These are phyloP conservation scores for Tricladium varicosporioides DNA, from an alignment of 2,329 filamentous ascomycete species.

Conservation along the genomic window DNA sequence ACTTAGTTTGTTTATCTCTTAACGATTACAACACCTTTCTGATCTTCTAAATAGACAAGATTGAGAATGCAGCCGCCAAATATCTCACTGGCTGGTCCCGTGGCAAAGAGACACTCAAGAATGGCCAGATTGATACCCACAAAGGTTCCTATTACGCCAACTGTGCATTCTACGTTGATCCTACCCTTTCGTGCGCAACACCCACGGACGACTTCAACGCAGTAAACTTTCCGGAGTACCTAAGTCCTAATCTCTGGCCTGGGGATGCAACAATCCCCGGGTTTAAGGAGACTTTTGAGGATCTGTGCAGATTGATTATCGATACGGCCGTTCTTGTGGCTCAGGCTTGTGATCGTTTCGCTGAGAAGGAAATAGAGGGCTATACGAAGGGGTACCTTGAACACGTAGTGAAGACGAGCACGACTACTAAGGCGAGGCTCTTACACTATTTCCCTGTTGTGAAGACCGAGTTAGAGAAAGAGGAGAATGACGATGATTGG, in stretches of 20 bases:
- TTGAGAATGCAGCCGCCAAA: constrained; percentile 59
- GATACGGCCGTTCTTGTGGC: constrained; percentile 88
- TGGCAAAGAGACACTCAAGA: constrained; percentile 77
- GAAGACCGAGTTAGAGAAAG: constrained; percentile 32
- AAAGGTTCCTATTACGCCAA: constrained; percentile 87
- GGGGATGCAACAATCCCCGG: constrained; percentile 64
- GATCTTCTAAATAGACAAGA: constrained; percentile 41
- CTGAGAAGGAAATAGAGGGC: constrained; percentile 70
- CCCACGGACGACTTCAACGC: constrained; percentile 57
- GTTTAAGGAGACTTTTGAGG: constrained; percentile 70
- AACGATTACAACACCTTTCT: background rate
- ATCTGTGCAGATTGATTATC: constrained; percentile 80
- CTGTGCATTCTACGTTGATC: constrained; percentile 73
- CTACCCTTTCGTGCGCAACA: constrained; percentile 57
- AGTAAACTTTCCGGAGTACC: constrained; percentile 79
- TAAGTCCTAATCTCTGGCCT: constrained; percentile 89
- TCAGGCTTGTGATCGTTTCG: constrained; percentile 84
- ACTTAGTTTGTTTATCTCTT: background rate
- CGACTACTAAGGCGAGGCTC: constrained; percentile 85
- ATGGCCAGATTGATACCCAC: constrained; percentile 73
- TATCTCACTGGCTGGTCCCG: constrained; percentile 75
- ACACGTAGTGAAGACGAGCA: constrained; percentile 79
- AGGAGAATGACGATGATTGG: constrained; percentile 77
- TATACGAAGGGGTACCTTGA: constrained; percentile 82
- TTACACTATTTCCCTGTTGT: constrained; percentile 84